A percentile compares a stretch with the other conserved stretches of the same genome.
phyloP scores from a whole-genome alignment of 2,329 filamentous ascomycete species.

The Cladosporium sp. region DNA sequence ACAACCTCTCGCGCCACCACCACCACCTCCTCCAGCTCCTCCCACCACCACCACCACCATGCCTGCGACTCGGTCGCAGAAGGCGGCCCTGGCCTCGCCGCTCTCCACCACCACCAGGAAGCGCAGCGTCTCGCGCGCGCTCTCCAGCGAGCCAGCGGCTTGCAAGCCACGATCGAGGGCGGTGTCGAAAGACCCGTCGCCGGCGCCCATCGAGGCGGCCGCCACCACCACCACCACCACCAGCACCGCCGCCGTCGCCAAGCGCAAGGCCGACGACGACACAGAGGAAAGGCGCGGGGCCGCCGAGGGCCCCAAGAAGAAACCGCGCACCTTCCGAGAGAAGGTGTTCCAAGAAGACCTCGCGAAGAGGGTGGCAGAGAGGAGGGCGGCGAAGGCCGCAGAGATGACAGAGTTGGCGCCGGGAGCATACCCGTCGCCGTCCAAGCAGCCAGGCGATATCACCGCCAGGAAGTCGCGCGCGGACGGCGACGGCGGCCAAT shows the following conservation, averaged over 20 bases:
- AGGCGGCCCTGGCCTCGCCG: not conserved
- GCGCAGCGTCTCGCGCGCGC: constrained; percentile 8
- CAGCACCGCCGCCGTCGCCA: not conserved
- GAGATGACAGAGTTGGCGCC: too few species aligned
- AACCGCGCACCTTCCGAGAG: not conserved
- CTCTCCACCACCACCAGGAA: not conserved
- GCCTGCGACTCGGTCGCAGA: constrained; percentile 8
- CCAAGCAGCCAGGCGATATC: not conserved
- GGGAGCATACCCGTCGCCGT: not conserved
- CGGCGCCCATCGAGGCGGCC: not conserved
- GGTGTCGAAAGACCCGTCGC: not conserved
- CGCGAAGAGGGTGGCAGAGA: not conserved
- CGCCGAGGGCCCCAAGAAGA: not conserved
- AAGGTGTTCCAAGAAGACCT: not conserved
- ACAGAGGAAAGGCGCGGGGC: not conserved
- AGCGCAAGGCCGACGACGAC: not conserved
- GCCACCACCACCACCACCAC: not conserved
- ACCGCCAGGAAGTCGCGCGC: not conserved
- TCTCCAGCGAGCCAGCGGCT: not conserved
- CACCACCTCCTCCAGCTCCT: not conserved
- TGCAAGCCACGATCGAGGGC: not conserved
- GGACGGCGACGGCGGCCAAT: not conserved
- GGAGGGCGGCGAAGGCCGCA: not conserved
- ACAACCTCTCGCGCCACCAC: not conserved
- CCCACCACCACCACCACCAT: not conserved